These are phyloP conservation scores for Candida odintsovae DNA, from an alignment of 805 yeast genomes.

Conservation along the genomic window DNA sequence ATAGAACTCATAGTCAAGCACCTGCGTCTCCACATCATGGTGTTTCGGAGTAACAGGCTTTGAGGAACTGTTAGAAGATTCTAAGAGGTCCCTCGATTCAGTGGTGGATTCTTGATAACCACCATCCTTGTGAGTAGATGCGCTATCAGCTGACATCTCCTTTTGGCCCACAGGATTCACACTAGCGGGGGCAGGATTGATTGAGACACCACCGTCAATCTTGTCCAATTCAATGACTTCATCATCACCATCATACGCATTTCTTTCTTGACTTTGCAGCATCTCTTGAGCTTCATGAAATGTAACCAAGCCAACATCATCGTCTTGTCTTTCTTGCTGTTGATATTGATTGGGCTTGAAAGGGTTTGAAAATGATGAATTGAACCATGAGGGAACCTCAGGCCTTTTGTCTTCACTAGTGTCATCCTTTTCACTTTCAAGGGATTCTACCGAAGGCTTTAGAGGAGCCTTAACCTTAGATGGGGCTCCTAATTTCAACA, in stretches of 20 bases:
- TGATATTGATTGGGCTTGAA: background rate
- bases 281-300: conserved; percentile 42
- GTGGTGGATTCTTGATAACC: too few species aligned
- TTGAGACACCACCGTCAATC: conserved; percentile 2
- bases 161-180: background rate
- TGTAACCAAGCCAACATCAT: conserved; percentile 43
- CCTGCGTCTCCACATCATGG: background rate
- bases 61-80: background rate
- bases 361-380: background rate
- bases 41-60: background rate
- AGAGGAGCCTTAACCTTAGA: background rate
- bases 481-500: conserved; percentile 4
- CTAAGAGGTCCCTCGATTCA: background rate
- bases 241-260: conserved; percentile 14
- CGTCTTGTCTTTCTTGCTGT: conserved; percentile 29
- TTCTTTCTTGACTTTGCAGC: conserved; percentile 10
- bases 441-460: background rate
- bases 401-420: background rate
- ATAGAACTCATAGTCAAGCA: conserved; percentile 58
- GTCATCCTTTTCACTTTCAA: background rate
- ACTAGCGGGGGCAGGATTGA: background rate
- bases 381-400: conserved; percentile 6
- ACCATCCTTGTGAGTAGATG: too few species aligned
- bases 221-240: conserved; percentile 5
- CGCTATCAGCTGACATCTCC: background rate